These are phyloP conservation scores for Botrytis medusae DNA, from an alignment of 2,329 filamentous ascomycete species.

Conservation along the genomic window DNA sequence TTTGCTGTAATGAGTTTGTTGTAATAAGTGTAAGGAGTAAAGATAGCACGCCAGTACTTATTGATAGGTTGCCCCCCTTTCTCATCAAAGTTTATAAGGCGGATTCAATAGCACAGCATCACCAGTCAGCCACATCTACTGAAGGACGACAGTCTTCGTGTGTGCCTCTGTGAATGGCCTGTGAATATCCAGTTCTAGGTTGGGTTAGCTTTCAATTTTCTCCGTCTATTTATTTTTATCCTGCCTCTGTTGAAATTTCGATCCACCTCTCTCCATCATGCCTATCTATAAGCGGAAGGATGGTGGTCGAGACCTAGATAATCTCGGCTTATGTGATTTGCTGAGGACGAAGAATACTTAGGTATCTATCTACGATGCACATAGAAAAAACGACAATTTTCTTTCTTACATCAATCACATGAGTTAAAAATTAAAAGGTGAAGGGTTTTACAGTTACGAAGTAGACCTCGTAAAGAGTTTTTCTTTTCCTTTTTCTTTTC, in stretches of 20 bases:
- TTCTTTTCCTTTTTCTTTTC: background rate
- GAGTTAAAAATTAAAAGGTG: no score
- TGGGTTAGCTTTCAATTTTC: background rate
- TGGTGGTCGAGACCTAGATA: background rate
- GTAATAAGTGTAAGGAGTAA: background rate
- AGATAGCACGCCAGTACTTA: background rate
- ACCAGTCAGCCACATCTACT: background rate
- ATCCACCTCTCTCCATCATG: background rate
- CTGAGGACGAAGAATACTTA: background rate
- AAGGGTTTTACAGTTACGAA: background rate
- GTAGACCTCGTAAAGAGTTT: background rate
- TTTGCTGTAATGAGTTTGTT: background rate
- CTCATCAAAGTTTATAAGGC: background rate
- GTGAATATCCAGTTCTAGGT: background rate
- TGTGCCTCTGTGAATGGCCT: background rate
- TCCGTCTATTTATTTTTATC: background rate
- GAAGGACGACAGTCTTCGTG: background rate
- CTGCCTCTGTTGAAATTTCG: background rate
- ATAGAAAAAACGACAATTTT: background rate
- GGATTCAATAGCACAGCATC: background rate
- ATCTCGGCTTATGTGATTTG: background rate
- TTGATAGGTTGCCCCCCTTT: background rate
- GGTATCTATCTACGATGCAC: background rate
- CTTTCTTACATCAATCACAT: background rate
- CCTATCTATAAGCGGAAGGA: background rate